Evolutionary conservation across 306 rosid species (phyloP).

Genomic region (Calophaca sinica): DNA sequence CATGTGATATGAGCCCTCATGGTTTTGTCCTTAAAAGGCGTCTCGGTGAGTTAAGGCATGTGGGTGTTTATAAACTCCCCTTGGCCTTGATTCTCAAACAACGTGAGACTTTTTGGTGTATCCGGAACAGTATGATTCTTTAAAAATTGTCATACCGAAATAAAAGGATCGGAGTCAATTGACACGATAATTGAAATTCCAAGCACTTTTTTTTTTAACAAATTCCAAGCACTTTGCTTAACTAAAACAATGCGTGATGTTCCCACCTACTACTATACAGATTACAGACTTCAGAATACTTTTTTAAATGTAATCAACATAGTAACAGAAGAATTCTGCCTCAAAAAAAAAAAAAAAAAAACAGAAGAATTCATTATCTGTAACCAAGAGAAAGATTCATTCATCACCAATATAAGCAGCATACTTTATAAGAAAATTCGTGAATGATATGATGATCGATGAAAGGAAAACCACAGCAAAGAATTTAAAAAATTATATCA

Average conservation of each 20-base stretch:
- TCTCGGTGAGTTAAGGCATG: too few relatives aligned
- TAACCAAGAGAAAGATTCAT: slow-evolving; percentile 21
- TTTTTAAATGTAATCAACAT: slow-evolving; percentile 4
- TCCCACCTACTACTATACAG: slow-evolving; percentile 12
- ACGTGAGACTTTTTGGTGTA: too few relatives aligned
- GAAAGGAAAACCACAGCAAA: slow-evolving; percentile 35
- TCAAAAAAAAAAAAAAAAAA: too few relatives aligned
- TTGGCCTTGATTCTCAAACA: too few relatives aligned
- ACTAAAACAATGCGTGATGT: slow-evolving; percentile 16
- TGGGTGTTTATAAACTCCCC: too few relatives aligned
- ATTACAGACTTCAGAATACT: slow-evolving; percentile 20
- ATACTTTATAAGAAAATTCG: slow-evolving; percentile 17
- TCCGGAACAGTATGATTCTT: too few relatives aligned
- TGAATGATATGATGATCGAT: not conserved
- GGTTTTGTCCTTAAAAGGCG: too few relatives aligned
- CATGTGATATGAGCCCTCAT: too few relatives aligned
- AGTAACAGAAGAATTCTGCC: slow-evolving; percentile 11
- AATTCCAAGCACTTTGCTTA: not conserved
- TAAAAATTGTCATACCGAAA: not conserved
- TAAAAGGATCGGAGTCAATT: slow-evolving; percentile 16
- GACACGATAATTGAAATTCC: not conserved
- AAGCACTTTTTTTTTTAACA: not conserved
- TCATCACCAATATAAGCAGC: slow-evolving; percentile 38
- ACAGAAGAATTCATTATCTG: slow-evolving; percentile 15
- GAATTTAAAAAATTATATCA: not conserved